phyloP scores from a whole-genome alignment of 306 rosid species.

The Dalbergia cultrata region DNA sequence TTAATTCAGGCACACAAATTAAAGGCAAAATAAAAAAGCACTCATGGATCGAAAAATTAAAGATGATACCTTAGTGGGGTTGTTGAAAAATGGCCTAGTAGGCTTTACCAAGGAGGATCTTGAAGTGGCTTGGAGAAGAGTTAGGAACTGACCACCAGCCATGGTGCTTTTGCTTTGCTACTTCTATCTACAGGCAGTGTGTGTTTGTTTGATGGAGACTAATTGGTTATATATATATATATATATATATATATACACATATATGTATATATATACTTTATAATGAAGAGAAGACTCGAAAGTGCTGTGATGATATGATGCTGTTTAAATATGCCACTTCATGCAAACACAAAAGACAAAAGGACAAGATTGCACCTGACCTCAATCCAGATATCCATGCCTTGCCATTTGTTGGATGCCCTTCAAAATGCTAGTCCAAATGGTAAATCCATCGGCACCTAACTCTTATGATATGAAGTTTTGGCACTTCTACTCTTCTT shows the following conservation, averaged over 20 bases:
- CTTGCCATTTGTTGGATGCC: neutral
- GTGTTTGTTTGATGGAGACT: neutral
- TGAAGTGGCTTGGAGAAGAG: slow-evolving; percentile 45
- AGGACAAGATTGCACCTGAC: slow-evolving; percentile 35
- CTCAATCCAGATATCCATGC: neutral
- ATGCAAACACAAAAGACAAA: neutral
- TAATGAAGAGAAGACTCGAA: neutral
- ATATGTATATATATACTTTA: neutral
- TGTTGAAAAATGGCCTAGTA: slow-evolving; percentile 34
- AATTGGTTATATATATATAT: no score
- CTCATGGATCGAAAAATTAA: neutral
- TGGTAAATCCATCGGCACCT: no score
- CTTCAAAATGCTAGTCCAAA: neutral
- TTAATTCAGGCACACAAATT: neutral
- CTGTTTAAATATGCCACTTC: slow-evolving; percentile 11
- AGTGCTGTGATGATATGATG: neutral
- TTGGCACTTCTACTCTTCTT: neutral
- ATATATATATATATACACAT: no score
- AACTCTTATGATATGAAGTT: no score
- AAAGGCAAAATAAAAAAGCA: neutral
- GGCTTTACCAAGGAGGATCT: slow-evolving; percentile 42
- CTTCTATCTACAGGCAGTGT: neutral
- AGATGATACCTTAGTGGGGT: slow-evolving; percentile 44
- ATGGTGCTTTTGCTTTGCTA: slow-evolving; percentile 5
- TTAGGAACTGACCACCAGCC: slow-evolving; percentile 43